Conservation (phyloP, 768 basidiomycete species). For the Hygrophorus russula region DNA sequence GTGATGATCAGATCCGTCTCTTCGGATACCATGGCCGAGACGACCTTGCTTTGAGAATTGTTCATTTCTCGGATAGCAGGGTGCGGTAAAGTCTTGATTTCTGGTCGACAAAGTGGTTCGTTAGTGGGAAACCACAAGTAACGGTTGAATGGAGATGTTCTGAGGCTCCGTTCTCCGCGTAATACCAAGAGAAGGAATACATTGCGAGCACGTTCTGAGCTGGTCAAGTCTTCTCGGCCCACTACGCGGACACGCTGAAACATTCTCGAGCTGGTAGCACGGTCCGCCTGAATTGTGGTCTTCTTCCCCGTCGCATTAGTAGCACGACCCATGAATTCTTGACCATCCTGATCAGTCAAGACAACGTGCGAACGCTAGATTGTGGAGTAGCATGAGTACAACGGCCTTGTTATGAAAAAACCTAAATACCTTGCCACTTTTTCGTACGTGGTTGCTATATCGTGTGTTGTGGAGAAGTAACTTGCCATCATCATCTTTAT, state of each 20-base stretch:
- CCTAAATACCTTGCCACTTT: background rate
- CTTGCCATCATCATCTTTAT: background rate
- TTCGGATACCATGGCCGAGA: background rate
- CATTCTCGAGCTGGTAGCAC: background rate
- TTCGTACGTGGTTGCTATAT: background rate
- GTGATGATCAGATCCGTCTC: background rate
- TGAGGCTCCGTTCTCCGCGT: background rate
- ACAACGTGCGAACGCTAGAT: background rate
- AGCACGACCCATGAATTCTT: background rate
- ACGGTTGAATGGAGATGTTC: background rate
- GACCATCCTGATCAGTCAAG: background rate
- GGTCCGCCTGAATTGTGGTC: background rate
- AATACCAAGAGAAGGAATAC: background rate
- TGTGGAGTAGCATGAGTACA: background rate
- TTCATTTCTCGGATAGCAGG: background rate
- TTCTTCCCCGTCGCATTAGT: background rate
- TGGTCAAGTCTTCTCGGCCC: background rate
- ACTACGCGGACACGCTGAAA: background rate
- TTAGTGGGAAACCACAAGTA: background rate
- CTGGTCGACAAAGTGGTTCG: background rate
- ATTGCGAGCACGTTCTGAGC: background rate
- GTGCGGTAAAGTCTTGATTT: background rate
- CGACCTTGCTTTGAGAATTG: background rate
- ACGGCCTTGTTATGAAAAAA: background rate
- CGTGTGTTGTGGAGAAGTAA: background rate